phyloP scores from a whole-genome alignment of 2,329 filamentous ascomycete genomes.

The Fusarium sp. region DNA sequence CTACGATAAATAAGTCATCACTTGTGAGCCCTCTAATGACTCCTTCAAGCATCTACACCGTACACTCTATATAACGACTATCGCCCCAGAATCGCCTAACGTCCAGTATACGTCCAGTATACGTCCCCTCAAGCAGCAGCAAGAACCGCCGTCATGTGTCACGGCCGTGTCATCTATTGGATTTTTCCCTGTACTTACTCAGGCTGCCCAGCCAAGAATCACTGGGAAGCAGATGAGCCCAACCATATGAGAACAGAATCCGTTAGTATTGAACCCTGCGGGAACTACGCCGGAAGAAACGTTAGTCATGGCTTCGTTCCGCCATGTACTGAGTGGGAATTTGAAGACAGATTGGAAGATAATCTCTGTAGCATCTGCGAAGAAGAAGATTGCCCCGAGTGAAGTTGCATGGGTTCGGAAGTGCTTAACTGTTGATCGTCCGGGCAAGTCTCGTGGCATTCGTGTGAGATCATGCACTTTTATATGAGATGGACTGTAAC shows the following conservation, averaged over 20 bases:
- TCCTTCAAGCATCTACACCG: background rate
- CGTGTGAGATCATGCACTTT: background rate
- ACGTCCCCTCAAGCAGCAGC: background rate
- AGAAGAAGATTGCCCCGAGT: background rate
- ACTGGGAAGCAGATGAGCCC: background rate
- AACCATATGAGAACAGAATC: background rate
- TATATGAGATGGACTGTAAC: too few species aligned
- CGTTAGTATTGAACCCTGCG: background rate
- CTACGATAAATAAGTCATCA: background rate
- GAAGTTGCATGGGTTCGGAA: background rate
- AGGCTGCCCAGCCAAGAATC: background rate
- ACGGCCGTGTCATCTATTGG: background rate
- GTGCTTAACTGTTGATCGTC: background rate
- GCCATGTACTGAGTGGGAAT: background rate
- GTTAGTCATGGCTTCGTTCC: background rate
- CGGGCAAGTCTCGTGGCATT: background rate
- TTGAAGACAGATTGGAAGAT: background rate
- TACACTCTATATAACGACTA: background rate
- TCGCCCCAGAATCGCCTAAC: background rate
- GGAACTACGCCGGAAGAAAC: background rate
- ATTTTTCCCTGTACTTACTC: conserved; percentile 1
- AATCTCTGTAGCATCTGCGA: conserved; percentile 1
- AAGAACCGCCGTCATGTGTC: background rate
- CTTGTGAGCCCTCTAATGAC: background rate
- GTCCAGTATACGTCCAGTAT: background rate